These are phyloP conservation scores for Russula virescens DNA, from an alignment of 768 basidiomycete species.

Conservation along the genomic window DNA sequence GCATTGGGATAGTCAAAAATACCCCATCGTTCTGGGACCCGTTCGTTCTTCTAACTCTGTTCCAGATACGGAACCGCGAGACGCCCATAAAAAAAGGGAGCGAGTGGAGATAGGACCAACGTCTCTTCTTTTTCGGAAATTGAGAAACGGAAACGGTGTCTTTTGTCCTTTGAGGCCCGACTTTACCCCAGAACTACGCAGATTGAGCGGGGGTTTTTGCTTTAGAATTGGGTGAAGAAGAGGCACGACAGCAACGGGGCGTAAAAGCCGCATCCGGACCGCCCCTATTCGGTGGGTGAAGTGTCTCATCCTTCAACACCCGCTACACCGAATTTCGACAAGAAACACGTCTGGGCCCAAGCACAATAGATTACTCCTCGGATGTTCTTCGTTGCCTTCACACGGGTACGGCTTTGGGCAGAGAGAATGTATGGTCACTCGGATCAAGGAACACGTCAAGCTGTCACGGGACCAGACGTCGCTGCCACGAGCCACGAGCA, in stretches of 20 bases:
- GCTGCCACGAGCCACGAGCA: background rate
- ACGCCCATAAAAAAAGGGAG: background rate
- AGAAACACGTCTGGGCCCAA: background rate
- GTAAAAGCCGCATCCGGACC: slow-evolving; percentile 11
- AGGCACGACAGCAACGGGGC: background rate
- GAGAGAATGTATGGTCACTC: background rate
- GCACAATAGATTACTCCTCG: background rate
- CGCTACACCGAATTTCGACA: background rate
- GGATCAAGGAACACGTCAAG: background rate
- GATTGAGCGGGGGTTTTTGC: slow-evolving; percentile 2
- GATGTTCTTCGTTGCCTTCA: background rate
- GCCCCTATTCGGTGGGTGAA: background rate
- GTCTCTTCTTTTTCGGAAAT: background rate
- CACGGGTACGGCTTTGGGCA: background rate
- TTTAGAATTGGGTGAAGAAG: background rate
- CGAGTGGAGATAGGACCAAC: slow-evolving; percentile 2
- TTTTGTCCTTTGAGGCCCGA: background rate
- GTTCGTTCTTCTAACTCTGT: slow-evolving; percentile 9
- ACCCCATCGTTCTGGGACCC: no score
- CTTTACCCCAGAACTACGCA: slow-evolving; percentile 1
- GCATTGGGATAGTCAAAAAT: background rate
- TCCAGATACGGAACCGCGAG: slow-evolving; percentile 9
- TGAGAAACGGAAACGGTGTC: background rate
- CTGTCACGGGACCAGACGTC: background rate
- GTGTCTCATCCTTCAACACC: background rate